Conservation (phyloP, 2,329 filamentous ascomycete genomes). For the Venturia pyrina region DNA sequence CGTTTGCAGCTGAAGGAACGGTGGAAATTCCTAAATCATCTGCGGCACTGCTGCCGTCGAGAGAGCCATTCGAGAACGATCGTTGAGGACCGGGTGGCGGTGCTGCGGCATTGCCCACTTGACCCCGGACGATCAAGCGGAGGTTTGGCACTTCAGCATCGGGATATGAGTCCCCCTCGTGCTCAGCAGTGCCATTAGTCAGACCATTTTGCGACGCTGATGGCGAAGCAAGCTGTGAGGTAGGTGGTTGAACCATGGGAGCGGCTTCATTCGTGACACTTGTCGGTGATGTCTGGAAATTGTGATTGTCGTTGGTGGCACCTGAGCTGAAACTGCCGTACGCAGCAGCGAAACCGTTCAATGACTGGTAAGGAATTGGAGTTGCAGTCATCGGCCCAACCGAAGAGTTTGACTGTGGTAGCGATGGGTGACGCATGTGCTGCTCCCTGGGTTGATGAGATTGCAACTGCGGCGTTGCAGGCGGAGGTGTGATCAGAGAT, state of each 20-base stretch:
- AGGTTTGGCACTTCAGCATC: constrained; percentile 44
- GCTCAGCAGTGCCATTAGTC: constrained; percentile 22
- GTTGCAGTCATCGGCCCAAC: not conserved
- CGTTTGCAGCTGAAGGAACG: not conserved
- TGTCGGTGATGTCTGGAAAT: constrained; percentile 7
- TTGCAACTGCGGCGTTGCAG: constrained; percentile 20
- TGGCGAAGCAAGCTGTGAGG: constrained; percentile 17
- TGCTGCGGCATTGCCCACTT: constrained; percentile 20
- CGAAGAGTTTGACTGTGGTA: not conserved
- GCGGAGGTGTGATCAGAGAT: constrained; percentile 30
- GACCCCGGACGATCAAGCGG: constrained; percentile 41
- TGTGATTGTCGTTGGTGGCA: not conserved
- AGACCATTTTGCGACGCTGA: not conserved
- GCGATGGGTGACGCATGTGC: constrained; percentile 1
- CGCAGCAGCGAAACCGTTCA: constrained; percentile 22
- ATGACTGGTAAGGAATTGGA: constrained; percentile 15
- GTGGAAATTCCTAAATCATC: not conserved
- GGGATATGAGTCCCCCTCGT: constrained; percentile 37
- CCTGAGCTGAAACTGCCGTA: not conserved
- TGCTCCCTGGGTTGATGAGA: not conserved
- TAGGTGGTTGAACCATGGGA: not conserved
- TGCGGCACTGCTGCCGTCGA: constrained; percentile 23
- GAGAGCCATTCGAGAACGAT: constrained; percentile 46
- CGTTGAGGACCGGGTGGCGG: constrained; percentile 24
- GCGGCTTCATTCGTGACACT: not conserved